These are phyloP conservation scores for Metschnikowia hibisci DNA, from an alignment of 805 yeast genomes.

Conservation along the genomic window DNA sequence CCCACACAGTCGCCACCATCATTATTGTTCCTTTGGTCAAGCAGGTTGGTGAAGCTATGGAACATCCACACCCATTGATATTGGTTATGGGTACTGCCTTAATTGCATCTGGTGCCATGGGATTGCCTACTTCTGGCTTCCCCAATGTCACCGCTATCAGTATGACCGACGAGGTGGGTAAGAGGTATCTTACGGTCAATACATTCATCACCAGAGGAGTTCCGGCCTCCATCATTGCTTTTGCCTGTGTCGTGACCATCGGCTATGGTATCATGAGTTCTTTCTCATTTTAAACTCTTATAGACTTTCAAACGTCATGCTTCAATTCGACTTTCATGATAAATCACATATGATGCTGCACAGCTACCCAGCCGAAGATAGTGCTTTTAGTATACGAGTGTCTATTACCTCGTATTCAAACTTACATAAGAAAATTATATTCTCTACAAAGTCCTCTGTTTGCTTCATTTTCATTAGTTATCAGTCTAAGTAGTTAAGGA, in stretches of 20 bases:
- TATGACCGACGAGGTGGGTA: constrained; percentile 41
- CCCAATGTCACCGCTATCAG: constrained; percentile 44
- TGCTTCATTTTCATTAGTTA: constrained; percentile 4
- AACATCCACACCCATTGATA: constrained; percentile 35
- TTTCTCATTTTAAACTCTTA: constrained; percentile 8
- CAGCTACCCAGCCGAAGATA: too few species aligned
- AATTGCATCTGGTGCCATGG: constrained; percentile 43
- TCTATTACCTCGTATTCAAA: too few species aligned
- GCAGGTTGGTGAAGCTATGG: constrained; percentile 38
- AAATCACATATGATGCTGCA: too few species aligned
- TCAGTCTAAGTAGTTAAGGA: background rate
- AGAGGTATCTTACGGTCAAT: constrained; percentile 37
- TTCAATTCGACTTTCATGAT: too few species aligned
- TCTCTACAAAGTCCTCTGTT: background rate
- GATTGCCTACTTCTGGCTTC: constrained; percentile 43
- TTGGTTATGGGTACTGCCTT: constrained; percentile 42
- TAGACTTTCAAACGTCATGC: background rate
- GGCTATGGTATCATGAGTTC: constrained; percentile 39
- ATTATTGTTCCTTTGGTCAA: constrained; percentile 40
- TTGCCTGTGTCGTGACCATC: constrained; percentile 30
- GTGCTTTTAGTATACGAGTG: too few species aligned
- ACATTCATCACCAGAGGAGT: constrained; percentile 43
- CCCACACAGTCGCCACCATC: constrained; percentile 44
- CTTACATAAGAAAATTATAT: too few species aligned
- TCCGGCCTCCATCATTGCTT: constrained; percentile 38